Evolutionary conservation across 83 land plant genomes (phyloP).

Genomic region (Picea abies): DNA sequence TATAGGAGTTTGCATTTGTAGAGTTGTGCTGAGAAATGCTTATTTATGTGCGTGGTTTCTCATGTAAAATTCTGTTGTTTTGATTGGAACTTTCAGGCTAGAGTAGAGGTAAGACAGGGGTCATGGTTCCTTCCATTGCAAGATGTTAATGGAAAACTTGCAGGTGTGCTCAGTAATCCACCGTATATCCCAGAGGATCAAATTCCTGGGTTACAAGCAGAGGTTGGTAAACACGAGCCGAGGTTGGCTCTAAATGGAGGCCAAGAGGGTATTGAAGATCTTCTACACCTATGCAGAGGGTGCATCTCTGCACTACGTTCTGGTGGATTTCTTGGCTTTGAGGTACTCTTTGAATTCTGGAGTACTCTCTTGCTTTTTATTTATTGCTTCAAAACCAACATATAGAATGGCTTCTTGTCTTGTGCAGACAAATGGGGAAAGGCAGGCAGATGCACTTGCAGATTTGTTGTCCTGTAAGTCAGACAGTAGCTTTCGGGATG

Average conservation of each 20-base stretch:
- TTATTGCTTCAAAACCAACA: not conserved
- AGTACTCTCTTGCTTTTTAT: not conserved
- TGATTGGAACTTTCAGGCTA: conserved; percentile 44
- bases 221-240: conserved; percentile 95
- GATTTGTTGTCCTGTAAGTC: not conserved
- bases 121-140: conserved; percentile 88
- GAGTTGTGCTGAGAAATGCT: not conserved
- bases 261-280: conserved; percentile 61
- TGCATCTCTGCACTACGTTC: conserved; percentile 57
- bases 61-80: not conserved
- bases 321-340: conserved; percentile 90
- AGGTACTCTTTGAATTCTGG: conserved; percentile 45
- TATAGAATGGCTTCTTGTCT: not conserved
- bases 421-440: conserved; percentile 16
- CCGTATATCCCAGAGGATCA: conserved; percentile 87
- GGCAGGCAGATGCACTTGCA: conserved; percentile 11
- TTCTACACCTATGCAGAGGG: conserved; percentile 66
- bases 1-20: conserved; percentile 1
- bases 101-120: conserved; percentile 73
- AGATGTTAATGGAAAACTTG: conserved; percentile 61
- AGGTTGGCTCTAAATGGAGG: conserved; percentile 94
- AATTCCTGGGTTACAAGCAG: conserved; percentile 79
- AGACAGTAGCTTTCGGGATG: conserved; percentile 6
- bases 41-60: not conserved
- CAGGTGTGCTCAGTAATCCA: conserved; percentile 92